Evolutionary conservation across 2,329 filamentous ascomycete genomes (phyloP).

Genomic region (Fusarium miscanthi): DNA sequence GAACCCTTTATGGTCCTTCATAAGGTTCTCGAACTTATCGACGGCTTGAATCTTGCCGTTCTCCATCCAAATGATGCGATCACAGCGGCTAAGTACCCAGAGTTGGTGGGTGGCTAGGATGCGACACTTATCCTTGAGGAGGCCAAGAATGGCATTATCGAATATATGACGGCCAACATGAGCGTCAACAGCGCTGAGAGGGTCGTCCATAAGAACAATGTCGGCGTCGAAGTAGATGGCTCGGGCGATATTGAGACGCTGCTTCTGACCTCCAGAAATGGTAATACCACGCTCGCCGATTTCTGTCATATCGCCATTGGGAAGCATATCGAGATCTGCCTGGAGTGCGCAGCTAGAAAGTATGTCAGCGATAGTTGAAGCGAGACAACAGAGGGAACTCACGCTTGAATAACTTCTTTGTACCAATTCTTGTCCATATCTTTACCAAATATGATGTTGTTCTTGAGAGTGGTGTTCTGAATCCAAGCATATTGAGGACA

Average conservation of each 20-base stretch:
- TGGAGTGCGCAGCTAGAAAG: conserved; percentile 77
- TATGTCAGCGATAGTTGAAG: background rate
- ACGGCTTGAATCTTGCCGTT: conserved; percentile 84
- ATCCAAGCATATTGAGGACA: conserved; percentile 99
- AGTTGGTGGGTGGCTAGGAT: conserved; percentile 95
- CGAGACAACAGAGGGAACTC: conserved; percentile 44
- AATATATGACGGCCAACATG: conserved; percentile 83
- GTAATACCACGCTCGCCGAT: conserved; percentile 97
- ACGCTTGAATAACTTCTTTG: conserved; percentile 81
- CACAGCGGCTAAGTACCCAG: conserved; percentile 89
- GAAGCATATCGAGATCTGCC: conserved; percentile 92
- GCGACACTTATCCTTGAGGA: conserved; percentile 88
- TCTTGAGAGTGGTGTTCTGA: conserved; percentile 85
- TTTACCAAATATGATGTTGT: conserved; percentile 94
- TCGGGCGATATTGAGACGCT: conserved; percentile 92
- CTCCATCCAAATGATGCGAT: conserved; percentile 94
- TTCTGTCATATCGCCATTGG: conserved; percentile 87
- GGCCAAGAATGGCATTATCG: conserved; percentile 90
- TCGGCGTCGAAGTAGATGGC: conserved; percentile 77
- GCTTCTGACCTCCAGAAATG: conserved; percentile 94
- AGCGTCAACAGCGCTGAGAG: conserved; percentile 75
- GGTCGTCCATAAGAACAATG: conserved; percentile 76
- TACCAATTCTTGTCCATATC: conserved; percentile 83
- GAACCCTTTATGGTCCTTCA: conserved; percentile 82
- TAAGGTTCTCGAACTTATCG: conserved; percentile 90